Evolutionary conservation across 2,329 filamentous ascomycete genomes (phyloP), one percentile per base, ranked within the genome.

Genomic region (Scedosporium boydii): DNA sequence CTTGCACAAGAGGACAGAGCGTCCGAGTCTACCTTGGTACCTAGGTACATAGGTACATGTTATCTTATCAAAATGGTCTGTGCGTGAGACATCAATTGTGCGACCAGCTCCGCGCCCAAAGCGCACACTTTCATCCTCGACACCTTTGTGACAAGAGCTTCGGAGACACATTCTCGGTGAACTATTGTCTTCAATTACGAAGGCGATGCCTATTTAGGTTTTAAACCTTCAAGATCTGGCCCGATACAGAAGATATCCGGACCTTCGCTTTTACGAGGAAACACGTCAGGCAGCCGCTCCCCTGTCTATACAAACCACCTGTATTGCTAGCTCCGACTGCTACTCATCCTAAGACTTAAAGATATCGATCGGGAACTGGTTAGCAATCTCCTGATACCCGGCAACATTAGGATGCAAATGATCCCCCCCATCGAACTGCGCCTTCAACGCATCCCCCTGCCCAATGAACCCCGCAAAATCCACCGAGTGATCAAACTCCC

Each of bases 381-480:
- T 77, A 1, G 85, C 86, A 68, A 89, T 74, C 1, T 77, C 76
- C 69, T 84, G 78, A 70, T 87, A 89, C 0, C 85, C 86, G 2
- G 69, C 74, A 0, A 79, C 78, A 69, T 81, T 87, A 0, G 84
- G 83, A 75, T 89, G 87, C 68, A 89, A 69, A 69, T 85, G 86
- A 71, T 89, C 87, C 0, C 87, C 87, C 0, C 80, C 79, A 66
- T 89, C 80, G 66, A 79, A 87, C 63, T 77, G 68, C 12, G 70
- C 69, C 23, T 75, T 76, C 69, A 89, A 68, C 29, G 78, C 76
- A 3, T 72, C 72, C 14, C 78, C 75, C 69, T 88, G 79, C 10
- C 80, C 77, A 42, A 88, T 67, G 14, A 83, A 72, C 44, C 70
- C 75, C 67, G 87, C 84, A 66, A 90, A 88, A 69, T 89, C 87